These are phyloP conservation scores for Penicillium sp. DNA, from an alignment of 2,329 filamentous ascomycete species.

Conservation along the genomic window DNA sequence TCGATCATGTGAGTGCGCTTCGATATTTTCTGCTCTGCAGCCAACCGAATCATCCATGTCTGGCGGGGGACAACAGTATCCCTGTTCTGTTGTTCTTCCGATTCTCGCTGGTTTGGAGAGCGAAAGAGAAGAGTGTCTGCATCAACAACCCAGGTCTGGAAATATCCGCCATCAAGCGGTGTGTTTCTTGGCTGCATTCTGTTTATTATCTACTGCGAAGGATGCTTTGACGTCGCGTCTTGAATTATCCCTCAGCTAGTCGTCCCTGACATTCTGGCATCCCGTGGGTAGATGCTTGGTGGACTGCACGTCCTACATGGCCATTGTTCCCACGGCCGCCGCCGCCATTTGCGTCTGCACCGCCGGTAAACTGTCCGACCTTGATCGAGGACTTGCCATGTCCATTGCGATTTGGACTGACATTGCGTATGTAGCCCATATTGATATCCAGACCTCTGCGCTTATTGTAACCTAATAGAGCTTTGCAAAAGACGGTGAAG, in stretches of 20 bases:
- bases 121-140: conserved; percentile 5
- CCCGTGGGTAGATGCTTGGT: neutral
- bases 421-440: conserved; percentile 21
- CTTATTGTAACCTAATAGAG: conserved; percentile 16
- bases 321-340: conserved; percentile 11
- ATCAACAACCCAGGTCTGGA: conserved; percentile 1
- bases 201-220: conserved; percentile 5
- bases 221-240: conserved; percentile 4
- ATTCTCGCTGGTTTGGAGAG: conserved; percentile 9
- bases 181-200: conserved; percentile 26
- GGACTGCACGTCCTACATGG: conserved; percentile 7
- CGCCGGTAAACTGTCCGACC: conserved; percentile 18
- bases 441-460: conserved; percentile 21
- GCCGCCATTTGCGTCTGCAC: conserved; percentile 23
- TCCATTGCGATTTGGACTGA: conserved; percentile 18
- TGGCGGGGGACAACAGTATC: neutral
- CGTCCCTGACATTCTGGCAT: conserved; percentile 10
- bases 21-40: conserved; percentile 11
- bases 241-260: neutral
- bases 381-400: conserved; percentile 9
- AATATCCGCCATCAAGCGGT: conserved; percentile 18
- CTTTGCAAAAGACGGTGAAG: conserved; percentile 27
- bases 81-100: conserved; percentile 6
- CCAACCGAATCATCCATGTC: conserved; percentile 20
- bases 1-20: conserved; percentile 18